Evolutionary conservation across 306 rosid genomes (phyloP).

Genomic region (Gillenia trifoliata): DNA sequence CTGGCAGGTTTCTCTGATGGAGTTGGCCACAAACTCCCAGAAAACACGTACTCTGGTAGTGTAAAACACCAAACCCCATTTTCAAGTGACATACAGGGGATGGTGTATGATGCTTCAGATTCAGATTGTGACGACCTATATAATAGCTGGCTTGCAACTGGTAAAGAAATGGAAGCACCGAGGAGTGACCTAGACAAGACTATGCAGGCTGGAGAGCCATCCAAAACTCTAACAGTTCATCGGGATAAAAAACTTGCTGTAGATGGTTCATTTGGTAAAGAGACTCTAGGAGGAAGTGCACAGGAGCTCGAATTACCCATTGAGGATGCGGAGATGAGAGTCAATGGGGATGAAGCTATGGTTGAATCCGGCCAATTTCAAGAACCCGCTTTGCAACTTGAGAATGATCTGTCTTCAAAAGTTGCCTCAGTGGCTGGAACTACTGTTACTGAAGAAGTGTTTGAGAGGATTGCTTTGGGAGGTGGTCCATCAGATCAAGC

Average conservation of each 20-base stretch:
- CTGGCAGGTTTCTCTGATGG: slow-evolving; percentile 35
- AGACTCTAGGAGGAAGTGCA: slow-evolving; percentile 24
- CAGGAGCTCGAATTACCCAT: slow-evolving; percentile 12
- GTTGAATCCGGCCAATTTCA: slow-evolving; percentile 22
- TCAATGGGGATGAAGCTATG: slow-evolving; percentile 24
- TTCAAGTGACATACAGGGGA: slow-evolving; percentile 28
- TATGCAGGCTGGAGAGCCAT: slow-evolving; percentile 21
- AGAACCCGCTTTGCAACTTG: slow-evolving; percentile 16
- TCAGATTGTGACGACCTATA: slow-evolving; percentile 35
- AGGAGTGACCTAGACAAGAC: slow-evolving; percentile 22
- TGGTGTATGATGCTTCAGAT: slow-evolving; percentile 24
- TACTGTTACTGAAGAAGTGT: not conserved
- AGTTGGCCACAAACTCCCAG: slow-evolving; percentile 25
- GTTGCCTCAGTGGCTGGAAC: slow-evolving; percentile 16
- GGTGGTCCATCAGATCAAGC: slow-evolving; percentile 19
- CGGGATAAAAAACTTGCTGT: slow-evolving; percentile 15
- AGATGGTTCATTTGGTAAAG: slow-evolving; percentile 19
- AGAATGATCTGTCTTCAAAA: slow-evolving; percentile 21
- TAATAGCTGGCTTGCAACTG: slow-evolving; percentile 41
- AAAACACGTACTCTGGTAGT: slow-evolving; percentile 23
- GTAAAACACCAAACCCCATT: slow-evolving; percentile 17
- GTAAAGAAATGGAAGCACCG: slow-evolving; percentile 30
- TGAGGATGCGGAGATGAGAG: slow-evolving; percentile 32
- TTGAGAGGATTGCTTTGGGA: slow-evolving; percentile 26
- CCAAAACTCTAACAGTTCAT: slow-evolving; percentile 17